Percentiles rank a stretch among this genome's conserved stretches.
phyloP scores from a whole-genome alignment of 805 yeast species.

The Saccharomycopsis javanensis region DNA sequence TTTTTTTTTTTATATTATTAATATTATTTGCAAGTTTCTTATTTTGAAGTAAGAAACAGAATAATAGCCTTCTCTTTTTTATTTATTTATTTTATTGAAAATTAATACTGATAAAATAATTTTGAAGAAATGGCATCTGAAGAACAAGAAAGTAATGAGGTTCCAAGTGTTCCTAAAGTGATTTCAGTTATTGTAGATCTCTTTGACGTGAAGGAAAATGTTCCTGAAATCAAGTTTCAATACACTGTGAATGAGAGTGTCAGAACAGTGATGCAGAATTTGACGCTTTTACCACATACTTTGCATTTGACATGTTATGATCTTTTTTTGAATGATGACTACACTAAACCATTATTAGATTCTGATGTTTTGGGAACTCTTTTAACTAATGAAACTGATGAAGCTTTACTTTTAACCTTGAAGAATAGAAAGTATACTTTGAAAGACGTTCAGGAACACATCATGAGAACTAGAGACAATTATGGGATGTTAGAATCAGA shows the following conservation, averaged over 20 bases:
- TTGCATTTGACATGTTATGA: slow-evolving; percentile 53
- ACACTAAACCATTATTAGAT: slow-evolving; percentile 27
- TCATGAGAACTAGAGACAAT: slow-evolving; percentile 52
- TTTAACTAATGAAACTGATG: slow-evolving; percentile 19
- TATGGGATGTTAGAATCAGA: slow-evolving; percentile 42
- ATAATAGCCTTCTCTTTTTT: neutral
- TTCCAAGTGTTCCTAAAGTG: neutral
- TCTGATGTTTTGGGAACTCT: slow-evolving; percentile 25
- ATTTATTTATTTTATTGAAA: no score
- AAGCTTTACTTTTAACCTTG: slow-evolving; percentile 39
- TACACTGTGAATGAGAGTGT: slow-evolving; percentile 34
- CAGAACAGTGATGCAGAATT: slow-evolving; percentile 46
- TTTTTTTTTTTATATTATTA: neutral
- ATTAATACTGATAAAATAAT: no score
- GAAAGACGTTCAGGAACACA: slow-evolving; percentile 50
- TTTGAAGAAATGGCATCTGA: neutral
- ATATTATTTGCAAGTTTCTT: neutral
- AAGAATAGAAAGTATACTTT: slow-evolving; percentile 44
- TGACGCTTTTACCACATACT: slow-evolving; percentile 47
- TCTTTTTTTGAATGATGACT: slow-evolving; percentile 31
- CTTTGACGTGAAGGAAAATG: neutral
- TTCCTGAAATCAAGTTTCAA: neutral
- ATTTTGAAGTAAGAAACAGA: neutral
- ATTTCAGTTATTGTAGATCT: neutral
- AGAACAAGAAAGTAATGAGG: neutral